Evolutionary conservation across 371 early-diverging fungal species (phyloP), one percentile per base, ranked within the genome.

Genomic region (Rhizopus microsporus): DNA sequence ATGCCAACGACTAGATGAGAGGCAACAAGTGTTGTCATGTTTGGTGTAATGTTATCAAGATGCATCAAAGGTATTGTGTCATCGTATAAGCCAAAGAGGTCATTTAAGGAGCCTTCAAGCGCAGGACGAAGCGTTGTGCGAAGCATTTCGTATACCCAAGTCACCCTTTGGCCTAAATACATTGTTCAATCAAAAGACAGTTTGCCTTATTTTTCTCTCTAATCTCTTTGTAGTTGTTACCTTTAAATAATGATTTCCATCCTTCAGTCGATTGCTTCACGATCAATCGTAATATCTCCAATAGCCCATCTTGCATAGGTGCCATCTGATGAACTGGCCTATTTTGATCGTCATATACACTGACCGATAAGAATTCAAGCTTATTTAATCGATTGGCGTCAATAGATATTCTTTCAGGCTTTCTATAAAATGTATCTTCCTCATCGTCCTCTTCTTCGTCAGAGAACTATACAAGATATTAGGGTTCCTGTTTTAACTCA

Each of bases 71-170:
- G 87, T 16, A 88, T 86, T 4, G 88, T 87, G 57, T 87, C 88
- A 57, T 92, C 93, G 60, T 91, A 89, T 13, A 92, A 62, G 34
- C 86, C 88, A 60, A 91, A 86, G 31, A 83, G 53, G 50, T 92
- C 93, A 68, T 91, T 91, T 48, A 92, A 60, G 4, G 73, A 60
- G 7, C 85, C 81, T 67, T 92, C 91, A 34, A 93, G 59, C 12
- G 85, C 80, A 2, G 93, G 92, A 63, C 91, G 88, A 37, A 89
- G 56, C 42, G 87, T 66, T 7, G 88, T 70, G 35, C 88, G 81
- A 15, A 83, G 49, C 76, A 93, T 85, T 54, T 89, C 88, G 51
- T 86, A 83, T 0, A 82, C 43, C 92, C 91, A 93, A 42, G 81
- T 80, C 4, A 87, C 77, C 33, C 86, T 75, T 49, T 88, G 84